Base-by-base conservation (phyloP, 192 early-diverging fungal species). In the Backusella tuberculispora region DNA sequence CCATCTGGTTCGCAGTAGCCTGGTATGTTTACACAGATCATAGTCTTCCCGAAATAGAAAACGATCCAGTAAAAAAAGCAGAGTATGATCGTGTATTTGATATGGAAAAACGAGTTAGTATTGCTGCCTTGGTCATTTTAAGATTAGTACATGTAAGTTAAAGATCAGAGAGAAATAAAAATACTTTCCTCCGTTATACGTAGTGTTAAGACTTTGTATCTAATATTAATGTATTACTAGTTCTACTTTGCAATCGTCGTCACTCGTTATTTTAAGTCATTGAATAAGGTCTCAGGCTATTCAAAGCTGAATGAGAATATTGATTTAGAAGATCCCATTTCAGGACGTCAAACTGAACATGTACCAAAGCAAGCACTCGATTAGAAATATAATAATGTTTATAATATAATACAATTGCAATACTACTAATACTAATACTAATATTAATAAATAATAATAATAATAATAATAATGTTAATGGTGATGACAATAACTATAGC, bases 1-100 rank as follows among this genome's bases (percentile, higher is more conserved):
- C 81, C 12, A 67, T 66, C 3, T 64, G 72, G 53, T 79, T 83
- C 53, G 72, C 77, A 0, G 13, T 77, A 15, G 47, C 66, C 17
- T 83, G 81, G 81, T 83, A 73, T 63, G 66, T 73, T 19, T 78
- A 73, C 42, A 83, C 81, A 21, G 81, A 83, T 44, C 81, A 79
- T 14, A 75, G 77, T 64, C 24, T 76, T 17, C 47, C 72, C 17
- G 75, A 67, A 26, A 40, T 60, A 8, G 78, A 69, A 10, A 65
- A 68, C 4, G 72, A 77, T 53, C 65, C 71, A 1, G 45, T 14
- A 1, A 71, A 44, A 40, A 65, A 74, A 56, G 65, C 71, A 37
- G 64, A 81, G 19, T 69, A 77, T 67, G 76, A 81, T 38, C 34
- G 67, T 40, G 38, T 74, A 48, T 81, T 77, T 34, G 12, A 42